Base-by-base conservation (phyloP, 2,329 filamentous ascomycete species). In the Chalaropsis ovoidea region DNA sequence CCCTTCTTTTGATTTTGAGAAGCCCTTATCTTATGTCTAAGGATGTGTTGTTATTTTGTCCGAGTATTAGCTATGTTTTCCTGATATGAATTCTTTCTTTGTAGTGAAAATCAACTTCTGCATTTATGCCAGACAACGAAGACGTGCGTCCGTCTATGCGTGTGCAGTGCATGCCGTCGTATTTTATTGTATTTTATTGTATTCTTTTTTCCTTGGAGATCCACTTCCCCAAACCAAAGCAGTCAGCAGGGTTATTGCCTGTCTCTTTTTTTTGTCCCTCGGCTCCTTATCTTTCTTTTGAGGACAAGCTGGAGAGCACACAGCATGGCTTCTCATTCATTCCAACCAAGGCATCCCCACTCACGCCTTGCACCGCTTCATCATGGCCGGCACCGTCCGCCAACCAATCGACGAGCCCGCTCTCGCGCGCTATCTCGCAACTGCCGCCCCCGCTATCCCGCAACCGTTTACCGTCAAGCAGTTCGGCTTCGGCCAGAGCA, bases 401-500 rank as follows among this genome's bases (percentile, higher is more conserved):
- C 94, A 99, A 74, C 89, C 90, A 54, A 95, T 99, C 73, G 89
- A 97, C 73, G 77, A 93, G 71, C 77, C 82, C 72, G 85, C 89
- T 17, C 80, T 99, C 65, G 88, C 93, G 78, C 81, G 80, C 69
- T 99, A 92, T 76, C 82, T 99, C 70, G 13, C 39, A 35, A 47
- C 42, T 1, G 19, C 52, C 31, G 52, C 27, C 1, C 62, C 43
- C 8, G 45, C 31, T 0, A 42, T 64, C n/a, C 22, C 17, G 19
- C 54, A 49, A 3, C 65, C 62, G 2, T 60, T 64, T 54, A 64
- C 56, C 62, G 41, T 67, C 45, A 31, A 56, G 19, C 62, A 97
- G 89, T 99, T 97, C 74, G 90, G 92, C 71, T 97, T 95, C 75
- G 94, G 94, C 68, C 94, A 97, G 77, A 96, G 90, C 67, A 99